Conservation (phyloP, 257 asterid species). For the Salvia miltiorrhiza region DNA sequence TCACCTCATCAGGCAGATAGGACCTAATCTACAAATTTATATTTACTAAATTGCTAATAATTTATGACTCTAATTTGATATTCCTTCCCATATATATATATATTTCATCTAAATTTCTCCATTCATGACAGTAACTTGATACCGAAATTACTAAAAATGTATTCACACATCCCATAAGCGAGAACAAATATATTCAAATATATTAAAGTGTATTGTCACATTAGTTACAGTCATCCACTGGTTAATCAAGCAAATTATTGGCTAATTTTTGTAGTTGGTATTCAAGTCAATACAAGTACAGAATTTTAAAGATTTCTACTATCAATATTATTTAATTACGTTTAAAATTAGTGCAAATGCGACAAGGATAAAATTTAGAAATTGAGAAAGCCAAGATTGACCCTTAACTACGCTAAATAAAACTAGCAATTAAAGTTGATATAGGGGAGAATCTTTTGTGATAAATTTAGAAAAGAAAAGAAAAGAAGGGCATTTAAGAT, state of each 20-base stretch:
- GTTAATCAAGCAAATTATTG: neutral
- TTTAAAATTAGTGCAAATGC: neutral
- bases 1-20: no score
- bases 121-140: no score
- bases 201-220: neutral
- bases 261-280: neutral
- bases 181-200: neutral
- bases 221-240: neutral
- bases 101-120: no score
- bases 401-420: conserved; percentile 17
- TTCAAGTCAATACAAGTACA: conserved; percentile 9
- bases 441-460: conserved; percentile 22
- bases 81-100: no score
- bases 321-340: neutral
- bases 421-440: conserved; percentile 12
- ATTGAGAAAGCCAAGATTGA: conserved; percentile 46
- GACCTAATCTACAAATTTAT: no score
- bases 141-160: no score
- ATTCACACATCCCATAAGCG: no score
- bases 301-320: neutral
- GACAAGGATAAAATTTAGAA: neutral
- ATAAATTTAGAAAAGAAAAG: conserved; percentile 5
- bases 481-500: conserved; percentile 20
- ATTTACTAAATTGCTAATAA: no score
- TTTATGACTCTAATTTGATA: no score